phyloP scores from a whole-genome alignment of 345 rosid genomes.

The Orychophragmus violaceus region DNA sequence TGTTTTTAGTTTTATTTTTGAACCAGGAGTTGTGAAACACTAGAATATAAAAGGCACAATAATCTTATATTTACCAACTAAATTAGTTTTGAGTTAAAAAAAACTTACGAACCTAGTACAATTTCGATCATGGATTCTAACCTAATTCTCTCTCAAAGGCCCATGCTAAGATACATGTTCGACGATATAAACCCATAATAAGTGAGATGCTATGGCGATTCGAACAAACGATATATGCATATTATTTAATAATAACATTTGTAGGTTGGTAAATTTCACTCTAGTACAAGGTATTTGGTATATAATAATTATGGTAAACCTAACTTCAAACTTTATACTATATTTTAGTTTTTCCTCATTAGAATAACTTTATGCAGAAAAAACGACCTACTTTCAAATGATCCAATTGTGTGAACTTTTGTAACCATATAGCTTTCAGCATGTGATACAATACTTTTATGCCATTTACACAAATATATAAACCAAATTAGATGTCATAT shows the following conservation, averaged over 20 bases:
- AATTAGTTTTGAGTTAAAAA: too few species aligned
- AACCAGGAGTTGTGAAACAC: too few species aligned
- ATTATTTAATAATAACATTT: background rate
- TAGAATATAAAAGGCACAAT: background rate
- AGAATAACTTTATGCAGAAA: conserved; percentile 9
- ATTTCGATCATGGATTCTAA: background rate
- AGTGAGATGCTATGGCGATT: background rate
- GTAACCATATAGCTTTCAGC: conserved; percentile 24
- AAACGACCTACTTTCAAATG: conserved; percentile 20
- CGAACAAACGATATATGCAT: background rate
- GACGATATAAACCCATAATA: background rate
- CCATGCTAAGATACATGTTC: background rate
- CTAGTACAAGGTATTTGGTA: background rate
- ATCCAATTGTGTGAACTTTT: conserved; percentile 14
- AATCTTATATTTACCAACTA: background rate
- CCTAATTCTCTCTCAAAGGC: background rate
- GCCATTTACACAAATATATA: conserved; percentile 5
- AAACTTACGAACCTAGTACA: too few species aligned
- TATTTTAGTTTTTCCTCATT: conserved; percentile 2
- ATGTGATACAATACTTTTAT: conserved; percentile 16
- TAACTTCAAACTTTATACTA: conserved; percentile 20
- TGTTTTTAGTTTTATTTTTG: too few species aligned
- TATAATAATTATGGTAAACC: conserved; percentile 26
- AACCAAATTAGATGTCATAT: conserved; percentile 11
- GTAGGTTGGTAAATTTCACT: conserved; percentile 27